Base-by-base conservation (phyloP, 2,329 filamentous ascomycete genomes). In the Trichophaea hybrida region DNA sequence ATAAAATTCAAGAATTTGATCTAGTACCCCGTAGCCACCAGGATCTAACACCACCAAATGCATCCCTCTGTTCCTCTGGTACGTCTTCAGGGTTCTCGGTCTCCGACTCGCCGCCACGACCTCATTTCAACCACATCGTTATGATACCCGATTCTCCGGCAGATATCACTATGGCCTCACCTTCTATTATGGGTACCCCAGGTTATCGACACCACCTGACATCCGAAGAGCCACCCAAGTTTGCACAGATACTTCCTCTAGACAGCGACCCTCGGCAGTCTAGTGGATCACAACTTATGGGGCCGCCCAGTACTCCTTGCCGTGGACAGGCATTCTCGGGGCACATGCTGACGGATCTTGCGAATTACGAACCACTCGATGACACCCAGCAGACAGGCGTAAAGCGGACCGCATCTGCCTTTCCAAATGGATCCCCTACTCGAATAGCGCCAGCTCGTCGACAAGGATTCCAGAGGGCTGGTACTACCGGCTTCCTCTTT, bases 121-220 rank as follows among this genome's bases (percentile, higher is more conserved):
- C n/a, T 53, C 55, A 51, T 54, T 62, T 24, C 35, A 38, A 32
- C 50, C 44, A 5, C 4, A 8, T n/a, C n/a, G n/a, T 35, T 37
- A 35, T 15, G n/a, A 38, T 54, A 38, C 64, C 64, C 1, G 64
- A 64, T 34, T 66, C 64, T 10, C 64, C 64, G 1, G 63, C 24
- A 10, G 64, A 66, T 59, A 59, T 65, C 35, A 60, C 34, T n/a
- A 66, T 66, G 64, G 54, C 51, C 17, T 66, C 64, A 2, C 64
- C 64, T 17, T 35, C 38, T 17, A 17, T 37, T 15, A 13, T 35
- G 17, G 15, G 37, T 12, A 49, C 55, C 17, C 43, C 40, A 5
- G 55, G 46, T 5, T 12, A 13, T 7, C 43, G 44, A 15, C 31
- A n/a, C 40, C 15, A 51, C 13, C 15, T 31, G 15, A n/a, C 44